A percentile compares a stretch with the other conserved stretches of the same genome.
These are phyloP conservation scores for Aspergillus ibericus DNA, from an alignment of 2,329 filamentous ascomycete genomes.

Conservation along the genomic window DNA sequence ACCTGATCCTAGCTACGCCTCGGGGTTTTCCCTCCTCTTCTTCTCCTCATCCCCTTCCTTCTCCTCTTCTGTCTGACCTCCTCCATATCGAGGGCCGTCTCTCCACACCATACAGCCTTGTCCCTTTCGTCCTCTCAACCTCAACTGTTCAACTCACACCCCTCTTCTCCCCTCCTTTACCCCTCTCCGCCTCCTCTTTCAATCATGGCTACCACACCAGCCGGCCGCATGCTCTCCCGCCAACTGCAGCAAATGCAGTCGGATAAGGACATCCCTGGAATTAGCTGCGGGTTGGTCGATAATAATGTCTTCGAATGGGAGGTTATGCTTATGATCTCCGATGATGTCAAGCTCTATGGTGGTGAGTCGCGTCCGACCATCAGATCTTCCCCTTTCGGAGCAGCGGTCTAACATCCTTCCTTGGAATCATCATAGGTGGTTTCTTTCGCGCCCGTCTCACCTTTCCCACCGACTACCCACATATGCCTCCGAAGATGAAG, in stretches of 20 bases:
- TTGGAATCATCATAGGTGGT: slow-evolving; percentile 60
- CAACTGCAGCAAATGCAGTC: slow-evolving; percentile 95
- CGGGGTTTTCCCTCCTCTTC: slow-evolving; percentile 12
- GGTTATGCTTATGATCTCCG: slow-evolving; percentile 97
- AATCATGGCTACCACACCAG: slow-evolving; percentile 45
- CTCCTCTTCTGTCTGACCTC: neutral
- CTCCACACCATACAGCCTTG: neutral
- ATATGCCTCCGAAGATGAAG: slow-evolving; percentile 81
- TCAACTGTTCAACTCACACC: neutral
- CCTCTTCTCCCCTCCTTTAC: neutral
- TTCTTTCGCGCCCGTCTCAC: slow-evolving; percentile 84
- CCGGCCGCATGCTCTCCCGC: slow-evolving; percentile 67
- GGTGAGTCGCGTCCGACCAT: slow-evolving; percentile 54
- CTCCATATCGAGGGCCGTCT: neutral
- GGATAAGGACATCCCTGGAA: slow-evolving; percentile 87
- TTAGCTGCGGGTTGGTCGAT: slow-evolving; percentile 84
- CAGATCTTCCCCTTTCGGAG: too few species aligned
- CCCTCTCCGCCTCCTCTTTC: neutral
- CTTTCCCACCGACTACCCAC: slow-evolving; percentile 85
- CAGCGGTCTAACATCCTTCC: neutral
- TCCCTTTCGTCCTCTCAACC: neutral
- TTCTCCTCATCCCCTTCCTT: slow-evolving; percentile 5
- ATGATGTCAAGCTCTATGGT: slow-evolving; percentile 90
- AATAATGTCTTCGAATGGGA: slow-evolving; percentile 97
- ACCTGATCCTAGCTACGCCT: neutral